These are phyloP conservation scores for Arabidopsis arenosa DNA, from an alignment of 345 rosid species.

Conservation along the genomic window DNA sequence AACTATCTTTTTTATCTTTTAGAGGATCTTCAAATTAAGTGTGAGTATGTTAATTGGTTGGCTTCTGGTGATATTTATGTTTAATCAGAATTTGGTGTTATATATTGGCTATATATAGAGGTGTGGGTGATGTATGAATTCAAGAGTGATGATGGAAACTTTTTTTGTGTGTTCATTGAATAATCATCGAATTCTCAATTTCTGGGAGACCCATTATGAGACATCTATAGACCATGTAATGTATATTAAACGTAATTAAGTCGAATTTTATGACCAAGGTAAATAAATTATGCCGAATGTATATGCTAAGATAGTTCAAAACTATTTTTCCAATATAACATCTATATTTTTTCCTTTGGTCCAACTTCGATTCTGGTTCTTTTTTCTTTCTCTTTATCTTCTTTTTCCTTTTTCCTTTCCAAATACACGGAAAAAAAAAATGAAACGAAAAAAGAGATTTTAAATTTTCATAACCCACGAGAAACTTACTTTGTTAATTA, in stretches of 20 bases:
- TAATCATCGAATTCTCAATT: constrained; percentile 12
- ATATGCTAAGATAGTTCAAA: constrained; percentile 6
- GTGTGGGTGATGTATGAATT: constrained; percentile 35
- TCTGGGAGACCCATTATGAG: not conserved
- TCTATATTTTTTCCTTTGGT: not conserved
- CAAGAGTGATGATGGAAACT: constrained; percentile 11
- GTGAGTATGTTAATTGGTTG: constrained; percentile 35
- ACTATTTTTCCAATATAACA: not conserved
- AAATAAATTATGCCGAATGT: not conserved
- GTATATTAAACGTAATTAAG: not conserved
- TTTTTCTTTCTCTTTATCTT: not conserved
- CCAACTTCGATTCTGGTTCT: constrained; percentile 16
- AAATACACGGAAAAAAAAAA: not conserved
- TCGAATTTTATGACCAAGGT: not conserved
- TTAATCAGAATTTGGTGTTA: constrained; percentile 28
- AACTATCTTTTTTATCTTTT: constrained; percentile 2
- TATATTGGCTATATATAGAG: constrained; percentile 37
- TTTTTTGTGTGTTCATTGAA: constrained; percentile 31
- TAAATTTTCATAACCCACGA: not conserved
- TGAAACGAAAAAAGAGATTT: not conserved
- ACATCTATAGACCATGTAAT: constrained; percentile 1
- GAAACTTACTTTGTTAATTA: not conserved
- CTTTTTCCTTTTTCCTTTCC: constrained; percentile 6
- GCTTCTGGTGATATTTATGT: constrained; percentile 24
- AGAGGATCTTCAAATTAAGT: constrained; percentile 26